Evolutionary conservation across 116 monocot species (phyloP).

Genomic region (Trichopus zeylanicus): DNA sequence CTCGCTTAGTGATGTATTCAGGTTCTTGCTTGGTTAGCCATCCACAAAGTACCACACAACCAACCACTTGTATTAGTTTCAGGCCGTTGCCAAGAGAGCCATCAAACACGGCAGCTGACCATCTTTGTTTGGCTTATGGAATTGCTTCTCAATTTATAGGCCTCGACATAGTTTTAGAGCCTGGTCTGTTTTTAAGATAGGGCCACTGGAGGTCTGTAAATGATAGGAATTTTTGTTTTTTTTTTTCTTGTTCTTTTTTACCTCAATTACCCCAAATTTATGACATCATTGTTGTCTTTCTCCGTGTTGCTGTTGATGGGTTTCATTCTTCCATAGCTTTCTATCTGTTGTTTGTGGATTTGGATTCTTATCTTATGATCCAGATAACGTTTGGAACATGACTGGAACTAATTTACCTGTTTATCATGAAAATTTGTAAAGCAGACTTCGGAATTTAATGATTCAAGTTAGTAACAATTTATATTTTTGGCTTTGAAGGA

Average conservation of each 20-base stretch:
- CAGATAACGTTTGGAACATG: too few relatives aligned
- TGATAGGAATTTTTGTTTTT: conserved; percentile 14
- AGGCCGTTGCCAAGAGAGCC: background rate
- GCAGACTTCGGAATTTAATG: too few relatives aligned
- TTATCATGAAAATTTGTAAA: too few relatives aligned
- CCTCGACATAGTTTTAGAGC: conserved; percentile 25
- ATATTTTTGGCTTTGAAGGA: too few relatives aligned
- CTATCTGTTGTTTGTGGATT: too few relatives aligned
- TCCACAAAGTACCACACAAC: background rate
- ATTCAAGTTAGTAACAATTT: too few relatives aligned
- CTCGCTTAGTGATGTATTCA: conserved; percentile 65
- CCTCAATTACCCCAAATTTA: background rate
- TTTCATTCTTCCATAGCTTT: too few relatives aligned
- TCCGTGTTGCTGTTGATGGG: too few relatives aligned
- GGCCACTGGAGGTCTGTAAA: conserved; percentile 39
- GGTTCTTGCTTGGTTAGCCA: conserved; percentile 45
- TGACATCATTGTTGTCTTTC: background rate
- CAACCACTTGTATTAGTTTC: background rate
- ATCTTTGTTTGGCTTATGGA: conserved; percentile 15
- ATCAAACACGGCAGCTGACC: background rate
- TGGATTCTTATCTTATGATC: too few relatives aligned
- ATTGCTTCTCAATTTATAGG: conserved; percentile 23
- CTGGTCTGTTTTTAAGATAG: conserved; percentile 18
- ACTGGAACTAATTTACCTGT: too few relatives aligned
- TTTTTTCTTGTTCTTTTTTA: too few relatives aligned